phyloP scores from a whole-genome alignment of 345 rosid genomes.

The Eucalyptus marginata region DNA sequence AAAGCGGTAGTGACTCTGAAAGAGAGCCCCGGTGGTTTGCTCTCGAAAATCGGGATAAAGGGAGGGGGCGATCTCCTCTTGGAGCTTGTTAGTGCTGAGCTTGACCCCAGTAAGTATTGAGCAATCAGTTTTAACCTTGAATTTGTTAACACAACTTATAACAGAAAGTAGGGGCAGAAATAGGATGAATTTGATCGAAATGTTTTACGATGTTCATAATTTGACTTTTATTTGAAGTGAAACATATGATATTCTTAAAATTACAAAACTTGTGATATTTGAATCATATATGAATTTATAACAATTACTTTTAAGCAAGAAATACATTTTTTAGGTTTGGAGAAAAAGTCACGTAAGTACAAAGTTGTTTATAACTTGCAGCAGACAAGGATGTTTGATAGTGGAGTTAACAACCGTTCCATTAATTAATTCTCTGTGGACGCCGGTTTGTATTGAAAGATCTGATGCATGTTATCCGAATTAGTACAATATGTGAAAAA shows the following conservation, averaged over 20 bases:
- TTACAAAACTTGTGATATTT: background rate
- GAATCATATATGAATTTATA: background rate
- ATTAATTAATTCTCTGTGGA: background rate
- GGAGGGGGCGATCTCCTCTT: slow-evolving; percentile 24
- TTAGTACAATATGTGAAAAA: too few species aligned
- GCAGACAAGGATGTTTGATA: background rate
- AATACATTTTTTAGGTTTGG: background rate
- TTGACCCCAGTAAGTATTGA: slow-evolving; percentile 34
- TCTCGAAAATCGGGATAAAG: slow-evolving; percentile 12
- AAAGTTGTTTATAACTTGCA: background rate
- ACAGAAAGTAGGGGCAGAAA: background rate
- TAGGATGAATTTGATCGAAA: background rate
- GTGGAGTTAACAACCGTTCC: background rate
- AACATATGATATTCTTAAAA: background rate
- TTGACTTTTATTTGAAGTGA: background rate
- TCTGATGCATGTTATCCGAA: background rate
- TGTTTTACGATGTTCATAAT: background rate
- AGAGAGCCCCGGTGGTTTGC: slow-evolving; percentile 4
- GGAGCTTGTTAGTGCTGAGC: slow-evolving; percentile 49
- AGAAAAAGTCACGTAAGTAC: background rate
- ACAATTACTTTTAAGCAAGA: background rate
- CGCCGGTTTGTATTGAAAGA: background rate
- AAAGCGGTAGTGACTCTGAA: slow-evolving; percentile 22
- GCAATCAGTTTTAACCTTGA: background rate
- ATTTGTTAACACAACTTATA: background rate